A percentile compares a stretch with the other conserved stretches of the same genome.
These are phyloP conservation scores for Lactarius tabidus DNA, from an alignment of 768 basidiomycete genomes.

Conservation along the genomic window DNA sequence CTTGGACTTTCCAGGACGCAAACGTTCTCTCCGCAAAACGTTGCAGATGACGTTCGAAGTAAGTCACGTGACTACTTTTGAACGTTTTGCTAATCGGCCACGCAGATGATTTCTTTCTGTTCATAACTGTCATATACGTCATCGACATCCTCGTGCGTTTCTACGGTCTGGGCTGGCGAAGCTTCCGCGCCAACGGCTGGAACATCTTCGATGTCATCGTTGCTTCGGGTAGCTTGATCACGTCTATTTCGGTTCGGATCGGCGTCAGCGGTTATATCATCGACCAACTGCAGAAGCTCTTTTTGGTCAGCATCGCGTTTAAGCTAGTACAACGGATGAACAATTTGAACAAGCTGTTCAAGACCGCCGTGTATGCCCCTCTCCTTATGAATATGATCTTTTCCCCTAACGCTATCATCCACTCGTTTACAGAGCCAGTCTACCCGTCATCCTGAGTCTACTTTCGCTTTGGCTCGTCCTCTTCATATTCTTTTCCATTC, in stretches of 20 bases:
- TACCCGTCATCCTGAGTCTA: constrained; percentile 82
- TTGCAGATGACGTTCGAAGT: constrained; percentile 60
- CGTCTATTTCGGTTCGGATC: constrained; percentile 70
- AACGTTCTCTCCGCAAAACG: constrained; percentile 52
- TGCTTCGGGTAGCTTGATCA: constrained; percentile 75
- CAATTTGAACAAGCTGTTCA: constrained; percentile 91
- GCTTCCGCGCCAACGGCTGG: constrained; percentile 91
- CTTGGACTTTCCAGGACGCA: constrained; percentile 59
- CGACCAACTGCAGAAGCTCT: constrained; percentile 80
- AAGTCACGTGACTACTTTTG: constrained; percentile 27
- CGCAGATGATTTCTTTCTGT: constrained; percentile 73
- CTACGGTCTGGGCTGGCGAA: constrained; percentile 77
- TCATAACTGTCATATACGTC: constrained; percentile 65
- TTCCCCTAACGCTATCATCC: background rate
- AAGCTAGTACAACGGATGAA: constrained; percentile 89
- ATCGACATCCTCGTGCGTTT: constrained; percentile 76
- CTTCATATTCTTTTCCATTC: constrained; percentile 87
- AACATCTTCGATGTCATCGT: constrained; percentile 86
- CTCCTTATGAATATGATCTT: background rate
- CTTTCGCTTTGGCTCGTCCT: constrained; percentile 84
- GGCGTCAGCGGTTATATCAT: constrained; percentile 45
- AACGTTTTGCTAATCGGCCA: constrained; percentile 3
- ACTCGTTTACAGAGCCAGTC: constrained; percentile 55
- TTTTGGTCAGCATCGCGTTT: constrained; percentile 89
- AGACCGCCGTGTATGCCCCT: constrained; percentile 79